Base-by-base conservation (phyloP, 2,329 filamentous ascomycete genomes). In the Monosporascus sp. region DNA sequence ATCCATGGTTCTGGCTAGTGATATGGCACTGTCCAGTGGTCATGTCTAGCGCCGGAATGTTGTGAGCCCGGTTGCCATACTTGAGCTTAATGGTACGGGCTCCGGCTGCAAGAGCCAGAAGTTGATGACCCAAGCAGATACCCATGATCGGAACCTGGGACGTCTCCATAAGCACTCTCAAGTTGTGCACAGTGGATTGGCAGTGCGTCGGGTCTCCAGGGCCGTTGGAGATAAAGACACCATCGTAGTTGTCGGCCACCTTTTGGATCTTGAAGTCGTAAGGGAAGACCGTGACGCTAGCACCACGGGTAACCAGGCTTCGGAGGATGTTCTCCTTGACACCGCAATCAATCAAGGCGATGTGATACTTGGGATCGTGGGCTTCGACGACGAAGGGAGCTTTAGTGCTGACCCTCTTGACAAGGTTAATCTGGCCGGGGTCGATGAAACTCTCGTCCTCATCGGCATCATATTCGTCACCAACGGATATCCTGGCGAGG, bases 321-420 rank as follows among this genome's bases (percentile, higher is more conserved):
- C 94, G 91, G 56, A 99, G 86, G 66, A 99, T 99, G 79, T 99
- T 99, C 83, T 99, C 94, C 84, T 99, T 99, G 63, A 97, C 94
- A 79, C 94, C 94, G 68, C 94, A 99, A 76, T 99, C 94, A 69
- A 99, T 88, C 63, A 99, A 82, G 55, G 93, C 94, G 63, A 99
- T 85, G 76, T 99, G 94, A 71, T 90, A 87, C 66, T 88, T 85
- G 59, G 93, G 91, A 61, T 87, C 83, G 34, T 86, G 83, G 50
- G 92, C 91, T 71, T 90, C 88, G 61, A 97, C 88, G 66, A 97
- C 91, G 79, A 97, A 99, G 43, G 94, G 94, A 59, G 92, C 90
- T 80, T 99, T 99, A 74, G 94, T 99, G 80, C 90, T 96, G 63
- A 99, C 94, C 66, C 90, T 90, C 74, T 90, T 90, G 65, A 97